A percentile compares a stretch with the other conserved stretches of the same genome.
These are phyloP conservation scores for Tolypocladium ophioglossoides DNA, from an alignment of 2,329 filamentous ascomycete genomes.

Conservation along the genomic window DNA sequence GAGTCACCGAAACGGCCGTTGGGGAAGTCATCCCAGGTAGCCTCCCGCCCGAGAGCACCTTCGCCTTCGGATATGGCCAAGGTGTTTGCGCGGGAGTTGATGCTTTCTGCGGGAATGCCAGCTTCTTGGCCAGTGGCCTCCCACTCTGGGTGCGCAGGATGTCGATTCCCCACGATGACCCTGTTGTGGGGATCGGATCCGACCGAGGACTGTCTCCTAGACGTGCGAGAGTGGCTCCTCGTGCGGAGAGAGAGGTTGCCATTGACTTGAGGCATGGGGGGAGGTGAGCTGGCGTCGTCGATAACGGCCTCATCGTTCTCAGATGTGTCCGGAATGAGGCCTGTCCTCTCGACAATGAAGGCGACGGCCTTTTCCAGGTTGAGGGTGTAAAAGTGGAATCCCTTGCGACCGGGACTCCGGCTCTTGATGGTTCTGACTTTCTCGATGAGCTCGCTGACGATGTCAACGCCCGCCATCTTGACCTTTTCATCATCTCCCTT, in stretches of 20 bases:
- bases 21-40: constrained; percentile 97
- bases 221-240: constrained; percentile 24
- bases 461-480: constrained; percentile 69
- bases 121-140: constrained; percentile 71
- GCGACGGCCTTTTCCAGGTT: constrained; percentile 95
- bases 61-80: constrained; percentile 92
- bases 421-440: constrained; percentile 58
- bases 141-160: constrained; percentile 48
- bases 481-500: constrained; percentile 74
- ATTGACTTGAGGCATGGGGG: constrained; percentile 33
- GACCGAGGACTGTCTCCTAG: constrained; percentile 63
- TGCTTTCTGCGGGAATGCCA: constrained; percentile 58
- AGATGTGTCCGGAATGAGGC: constrained; percentile 62
- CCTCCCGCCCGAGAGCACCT: constrained; percentile 79
- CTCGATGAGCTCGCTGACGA: constrained; percentile 75
- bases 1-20: constrained; percentile 95
- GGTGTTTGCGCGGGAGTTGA: constrained; percentile 74
- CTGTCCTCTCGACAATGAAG: constrained; percentile 76
- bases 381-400: constrained; percentile 95
- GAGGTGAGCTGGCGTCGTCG: constrained; percentile 26
- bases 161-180: constrained; percentile 63
- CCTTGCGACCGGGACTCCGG: constrained; percentile 50
- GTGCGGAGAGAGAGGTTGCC: constrained; percentile 26
- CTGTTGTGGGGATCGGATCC: constrained; percentile 82
- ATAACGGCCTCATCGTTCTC: constrained; percentile 42